Evolutionary conservation across 1,284 basidiomycete species (phyloP).

Genomic region (Puccinia coronata): DNA sequence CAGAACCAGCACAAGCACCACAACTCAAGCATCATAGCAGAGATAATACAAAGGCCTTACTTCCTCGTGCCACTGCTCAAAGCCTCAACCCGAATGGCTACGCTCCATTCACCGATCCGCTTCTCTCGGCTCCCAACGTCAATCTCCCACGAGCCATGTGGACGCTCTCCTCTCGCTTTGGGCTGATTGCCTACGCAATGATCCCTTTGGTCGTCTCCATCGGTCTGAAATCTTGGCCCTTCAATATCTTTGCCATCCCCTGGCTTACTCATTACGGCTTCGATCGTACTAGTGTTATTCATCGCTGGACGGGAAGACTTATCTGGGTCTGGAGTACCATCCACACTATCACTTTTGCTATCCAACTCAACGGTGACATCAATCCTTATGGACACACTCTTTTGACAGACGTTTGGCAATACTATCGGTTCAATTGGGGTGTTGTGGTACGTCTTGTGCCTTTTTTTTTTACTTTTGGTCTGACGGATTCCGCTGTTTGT

Average conservation of each 20-base stretch:
- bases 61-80: slow-evolving; percentile 47
- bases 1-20: slow-evolving; percentile 48
- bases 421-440: slow-evolving; percentile 72
- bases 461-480: slow-evolving; percentile 22
- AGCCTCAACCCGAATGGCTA: slow-evolving; percentile 55
- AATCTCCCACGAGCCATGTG: slow-evolving; percentile 74
- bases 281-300: slow-evolving; percentile 74
- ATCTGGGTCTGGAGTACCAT: slow-evolving; percentile 71
- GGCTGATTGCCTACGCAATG: slow-evolving; percentile 75
- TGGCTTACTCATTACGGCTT: slow-evolving; percentile 71
- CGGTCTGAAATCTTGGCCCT: slow-evolving; percentile 77
- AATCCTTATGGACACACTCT: slow-evolving; percentile 64
- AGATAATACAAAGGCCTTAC: slow-evolving; percentile 8
- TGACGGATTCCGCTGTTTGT: neutral
- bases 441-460: slow-evolving; percentile 66
- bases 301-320: slow-evolving; percentile 72
- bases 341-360: slow-evolving; percentile 74
- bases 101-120: slow-evolving; percentile 53
- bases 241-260: slow-evolving; percentile 74
- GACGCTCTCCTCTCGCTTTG: slow-evolving; percentile 73
- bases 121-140: slow-evolving; percentile 62
- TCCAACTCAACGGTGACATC: slow-evolving; percentile 64
- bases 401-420: slow-evolving; percentile 69
- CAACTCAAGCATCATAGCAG: neutral
- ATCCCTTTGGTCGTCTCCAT: slow-evolving; percentile 75